Evolutionary conservation across 192 early-diverging fungal genomes (phyloP).

Genomic region (Phlyctochytrium arcticum): DNA sequence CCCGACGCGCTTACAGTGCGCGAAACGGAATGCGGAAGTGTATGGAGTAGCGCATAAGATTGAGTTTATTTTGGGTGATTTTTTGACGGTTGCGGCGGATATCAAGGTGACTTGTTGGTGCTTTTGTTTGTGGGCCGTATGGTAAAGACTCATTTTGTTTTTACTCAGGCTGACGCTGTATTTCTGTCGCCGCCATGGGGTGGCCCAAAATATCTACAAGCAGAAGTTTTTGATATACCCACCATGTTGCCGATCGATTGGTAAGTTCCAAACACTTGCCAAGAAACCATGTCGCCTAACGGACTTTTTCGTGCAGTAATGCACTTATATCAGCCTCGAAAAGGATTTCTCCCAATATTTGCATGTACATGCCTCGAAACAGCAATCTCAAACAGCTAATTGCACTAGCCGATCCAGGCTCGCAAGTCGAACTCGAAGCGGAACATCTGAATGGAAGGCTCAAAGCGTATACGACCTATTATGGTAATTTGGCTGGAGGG

Average conservation of each 20-base stretch:
- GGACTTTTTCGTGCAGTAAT: slow-evolving; percentile 14
- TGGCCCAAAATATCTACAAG: slow-evolving; percentile 69
- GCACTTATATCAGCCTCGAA: slow-evolving; percentile 62
- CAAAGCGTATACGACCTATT: slow-evolving; percentile 75
- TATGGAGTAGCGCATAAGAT: slow-evolving; percentile 92
- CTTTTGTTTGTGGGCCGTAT: not conserved
- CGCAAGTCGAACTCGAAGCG: slow-evolving; percentile 74
- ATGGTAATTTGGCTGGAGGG: slow-evolving; percentile 60
- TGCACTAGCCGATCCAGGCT: slow-evolving; percentile 45
- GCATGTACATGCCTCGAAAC: slow-evolving; percentile 83
- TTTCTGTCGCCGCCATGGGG: slow-evolving; percentile 98
- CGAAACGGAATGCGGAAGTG: slow-evolving; percentile 77
- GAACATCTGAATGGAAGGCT: slow-evolving; percentile 62
- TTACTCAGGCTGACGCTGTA: slow-evolving; percentile 72
- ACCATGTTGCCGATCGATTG: slow-evolving; percentile 72
- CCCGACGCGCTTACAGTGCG: slow-evolving; percentile 70
- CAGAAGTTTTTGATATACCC: slow-evolving; percentile 61
- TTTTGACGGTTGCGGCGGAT: slow-evolving; percentile 66
- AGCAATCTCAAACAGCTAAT: slow-evolving; percentile 61
- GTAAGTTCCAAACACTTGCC: slow-evolving; percentile 33
- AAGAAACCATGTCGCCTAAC: not conserved
- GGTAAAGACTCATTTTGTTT: slow-evolving; percentile 3
- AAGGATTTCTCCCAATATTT: slow-evolving; percentile 70
- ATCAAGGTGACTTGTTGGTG: slow-evolving; percentile 44
- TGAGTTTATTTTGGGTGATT: slow-evolving; percentile 90